Base-by-base conservation (phyloP, 371 early-diverging fungal species). In the Coemansia sp. region DNA sequence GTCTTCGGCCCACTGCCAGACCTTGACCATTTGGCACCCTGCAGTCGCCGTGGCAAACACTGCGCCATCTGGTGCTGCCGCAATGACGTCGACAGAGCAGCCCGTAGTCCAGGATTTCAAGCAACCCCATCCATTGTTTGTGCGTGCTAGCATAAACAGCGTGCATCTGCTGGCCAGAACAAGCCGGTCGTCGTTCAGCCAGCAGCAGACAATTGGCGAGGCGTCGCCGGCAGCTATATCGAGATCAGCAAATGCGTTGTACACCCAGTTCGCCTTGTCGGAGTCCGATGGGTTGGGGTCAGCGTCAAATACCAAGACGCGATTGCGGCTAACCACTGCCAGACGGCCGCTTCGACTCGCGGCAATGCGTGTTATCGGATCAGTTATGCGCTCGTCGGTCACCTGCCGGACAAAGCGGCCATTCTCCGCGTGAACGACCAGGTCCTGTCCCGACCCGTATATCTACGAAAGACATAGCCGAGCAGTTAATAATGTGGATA, bases 361-460 rank as follows among this genome's bases (percentile, higher is more conserved):
- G 2, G 59, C 50, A 9, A 74, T 41, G 7, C 6, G 47, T 35
- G 55, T 11, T 45, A 74, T 62, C 4, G 58, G 3, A 34, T 38
- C 57, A 4, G 41, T 10, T 11, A 74, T 34, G 13, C 13, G 32
- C 4, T 54, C 14, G 48, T 71, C 62, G 1, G 67, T 41, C n/a
- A 74, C 35, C 8, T 66, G 57, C 66, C 66, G 67, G 13, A 74
- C 66, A 55, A 49, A 66, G 26, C 30, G 51, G 9, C 54, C 63
- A 9, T 40, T 13, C 20, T 34, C 43, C 9, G 61, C 39, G 49
- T 74, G 59, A 11, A 74, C 40, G 16, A 74, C 57, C 30, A 74
- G 36, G 26, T 66, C 73, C 20, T 62, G 50, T 13, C 75, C 75
- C 2, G 75, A 74, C 9, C 66, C 75, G 49, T 74, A 71, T 3